These are phyloP conservation scores for Trichoderma endophyticum DNA, from an alignment of 2,329 filamentous ascomycete species.

Conservation along the genomic window DNA sequence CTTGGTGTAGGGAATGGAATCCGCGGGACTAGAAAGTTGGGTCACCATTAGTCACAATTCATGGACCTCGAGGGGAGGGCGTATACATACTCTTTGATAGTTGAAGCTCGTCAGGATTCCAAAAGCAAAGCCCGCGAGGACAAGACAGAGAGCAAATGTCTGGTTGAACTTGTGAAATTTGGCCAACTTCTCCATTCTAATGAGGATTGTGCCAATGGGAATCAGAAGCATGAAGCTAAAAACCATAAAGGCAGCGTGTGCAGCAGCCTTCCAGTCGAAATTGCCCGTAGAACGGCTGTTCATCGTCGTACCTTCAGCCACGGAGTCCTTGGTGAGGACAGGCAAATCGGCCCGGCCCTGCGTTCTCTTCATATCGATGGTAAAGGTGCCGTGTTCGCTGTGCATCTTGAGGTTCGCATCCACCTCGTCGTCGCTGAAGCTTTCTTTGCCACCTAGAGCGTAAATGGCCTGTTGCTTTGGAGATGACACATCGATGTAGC, in stretches of 20 bases:
- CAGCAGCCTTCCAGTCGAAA: slow-evolving; percentile 39
- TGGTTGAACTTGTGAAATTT: slow-evolving; percentile 56
- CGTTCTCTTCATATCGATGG: slow-evolving; percentile 53
- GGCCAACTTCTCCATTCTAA: slow-evolving; percentile 50
- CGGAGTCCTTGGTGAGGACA: slow-evolving; percentile 33
- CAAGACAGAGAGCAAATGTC: slow-evolving; percentile 45
- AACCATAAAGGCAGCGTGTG: slow-evolving; percentile 54
- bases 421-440: slow-evolving; percentile 40
- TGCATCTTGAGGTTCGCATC: slow-evolving; percentile 51
- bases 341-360: slow-evolving; percentile 44
- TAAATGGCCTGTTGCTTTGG: slow-evolving; percentile 51
- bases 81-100: slow-evolving; percentile 54
- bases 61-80: not conserved
- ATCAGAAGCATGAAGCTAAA: slow-evolving; percentile 53
- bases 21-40: slow-evolving; percentile 43
- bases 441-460: slow-evolving; percentile 50
- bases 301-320: slow-evolving; percentile 36
- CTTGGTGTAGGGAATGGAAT: slow-evolving; percentile 54
- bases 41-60: not conserved
- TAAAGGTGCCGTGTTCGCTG: slow-evolving; percentile 51
- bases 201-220: slow-evolving; percentile 53
- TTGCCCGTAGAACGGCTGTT: slow-evolving; percentile 31
- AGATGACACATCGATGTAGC: slow-evolving; percentile 49
- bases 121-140: slow-evolving; percentile 48
- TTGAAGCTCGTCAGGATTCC: slow-evolving; percentile 51